Evolutionary conservation across 2,329 filamentous ascomycete species (phyloP), one percentile per base, ranked within the genome.

Genomic region (Beauveria caledonica): DNA sequence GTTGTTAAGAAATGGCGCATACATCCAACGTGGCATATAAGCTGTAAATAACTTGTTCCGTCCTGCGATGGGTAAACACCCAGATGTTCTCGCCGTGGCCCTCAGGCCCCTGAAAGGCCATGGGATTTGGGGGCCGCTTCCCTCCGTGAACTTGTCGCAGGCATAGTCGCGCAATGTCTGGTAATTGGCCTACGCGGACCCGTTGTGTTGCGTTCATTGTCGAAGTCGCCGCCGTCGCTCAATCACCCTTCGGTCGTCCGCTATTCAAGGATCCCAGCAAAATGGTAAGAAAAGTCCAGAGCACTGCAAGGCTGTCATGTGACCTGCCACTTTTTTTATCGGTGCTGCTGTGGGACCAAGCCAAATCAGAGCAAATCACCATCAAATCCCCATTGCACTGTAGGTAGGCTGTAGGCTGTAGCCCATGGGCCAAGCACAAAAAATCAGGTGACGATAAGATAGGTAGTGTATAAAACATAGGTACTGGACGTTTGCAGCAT

Each of bases 21-120:
- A 83, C 81, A 65, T 79, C 72, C 10, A 83, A 61, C 4, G 73
- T 71, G 19, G 75, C 72, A 23, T 71, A 70, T 66, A 78, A 78
- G 54, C 79, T 81, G 70, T 83, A 84, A 60, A 84, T 73, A 53
- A 82, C 75, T 69, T 82, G 74, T 51, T 81, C 76, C 17, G 76
- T 72, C 59, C 75, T 68, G 58, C 82, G 72, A 70, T 85, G 77
- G 66, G 73, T 72, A 67, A 78, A 83, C 58, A 85, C 71, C 77
- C 77, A 86, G 67, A 86, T 81, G 67, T 79, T 76, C 74, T 85
- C 80, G 67, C 82, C 82, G 62, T 83, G 81, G 62, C 74, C 75
- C 45, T 73, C 68, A 19, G 73, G 68, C 10, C 62, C 64, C 42
- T 67, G 62, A 33, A 67, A 70, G n/a, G 64, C 68, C 33, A 64